Evolutionary conservation across 2,329 filamentous ascomycete genomes (phyloP), one percentile per base, ranked within the genome.

Genomic region (Colletotrichum trifolii): DNA sequence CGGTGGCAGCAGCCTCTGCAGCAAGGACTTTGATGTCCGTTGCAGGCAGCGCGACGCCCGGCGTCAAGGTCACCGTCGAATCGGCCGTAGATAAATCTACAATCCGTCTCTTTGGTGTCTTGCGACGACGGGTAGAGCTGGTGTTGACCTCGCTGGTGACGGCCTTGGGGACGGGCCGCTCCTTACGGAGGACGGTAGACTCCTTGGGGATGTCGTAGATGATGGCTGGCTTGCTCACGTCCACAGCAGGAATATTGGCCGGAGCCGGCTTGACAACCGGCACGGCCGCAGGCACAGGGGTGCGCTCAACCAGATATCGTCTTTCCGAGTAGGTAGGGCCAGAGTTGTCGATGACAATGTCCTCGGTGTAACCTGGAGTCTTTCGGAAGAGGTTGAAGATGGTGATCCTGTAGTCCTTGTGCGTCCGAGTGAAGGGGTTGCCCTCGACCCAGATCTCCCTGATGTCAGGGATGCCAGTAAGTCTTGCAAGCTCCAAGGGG

Each of bases 351-450:
- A 99, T 95, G 49, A 93, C 83, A 65, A 98, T 89, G 73, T 99
- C 96, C 69, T 97, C 92, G 0, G 90, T 91, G 73, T 96, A 97
- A 6, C 96, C 96, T 10, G 95, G 93, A 0, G 93, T 94, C 64
- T 88, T 90, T 68, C 96, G 89, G 83, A 99, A 99, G 2, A 98
- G 84, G 72, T 98, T 99, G 87, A 99, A 97, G 68, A 98, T 96
- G 17, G 89, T 92, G 69, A 97, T 85, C 53, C 96, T 89, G 75
- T 97, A 97, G 71, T 91, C 89, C 64, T 90, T 85, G 74, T 97
- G 93, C 1, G 93, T 94, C 71, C 92, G 93, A 47, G 91, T 92
- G 72, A 98, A 97, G 0, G 94, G 93, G 72, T 99, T 99, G 25
- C 93, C 93, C 67, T 91, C 87, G 13, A 99, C 91, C 85, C 94